These are phyloP conservation scores for Murraya koenigii DNA, from an alignment of 345 rosid genomes.

Conservation along the genomic window DNA sequence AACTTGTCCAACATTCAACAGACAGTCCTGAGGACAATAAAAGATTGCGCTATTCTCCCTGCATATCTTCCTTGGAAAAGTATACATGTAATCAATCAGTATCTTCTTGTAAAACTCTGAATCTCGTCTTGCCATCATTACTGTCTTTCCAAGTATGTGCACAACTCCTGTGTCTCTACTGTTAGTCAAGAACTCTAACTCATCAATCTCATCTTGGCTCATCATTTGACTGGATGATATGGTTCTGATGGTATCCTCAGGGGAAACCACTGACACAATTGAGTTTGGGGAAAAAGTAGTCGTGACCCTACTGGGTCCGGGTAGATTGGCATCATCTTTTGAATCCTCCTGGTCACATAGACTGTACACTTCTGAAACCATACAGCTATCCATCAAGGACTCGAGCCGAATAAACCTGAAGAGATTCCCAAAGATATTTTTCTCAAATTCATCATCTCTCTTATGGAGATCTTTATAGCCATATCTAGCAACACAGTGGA, in stretches of 20 bases:
- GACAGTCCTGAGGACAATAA: conserved; percentile 26
- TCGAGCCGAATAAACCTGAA: conserved; percentile 28
- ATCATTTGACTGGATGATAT: background rate
- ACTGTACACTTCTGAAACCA: conserved; percentile 24
- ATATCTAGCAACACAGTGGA: conserved; percentile 36
- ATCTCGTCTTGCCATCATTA: conserved; percentile 22
- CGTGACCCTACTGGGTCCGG: background rate
- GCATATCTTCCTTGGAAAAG: conserved; percentile 28
- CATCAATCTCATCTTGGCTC: conserved; percentile 4
- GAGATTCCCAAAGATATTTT: conserved; percentile 24
- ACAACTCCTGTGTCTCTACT: conserved; percentile 29
- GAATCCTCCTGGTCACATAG: conserved; percentile 12
- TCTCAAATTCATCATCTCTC: conserved; percentile 35
- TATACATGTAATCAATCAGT: conserved; percentile 22
- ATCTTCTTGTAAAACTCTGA: conserved; percentile 25
- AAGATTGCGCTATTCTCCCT: conserved; percentile 24
- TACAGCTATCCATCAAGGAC: conserved; percentile 30
- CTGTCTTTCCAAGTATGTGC: conserved; percentile 28
- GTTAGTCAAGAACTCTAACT: conserved; percentile 24
- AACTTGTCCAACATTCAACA: conserved; percentile 32
- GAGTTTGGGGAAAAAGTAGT: conserved; percentile 2
- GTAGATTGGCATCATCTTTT: background rate
- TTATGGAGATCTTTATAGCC: conserved; percentile 36
- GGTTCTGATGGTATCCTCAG: background rate
- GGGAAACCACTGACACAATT: background rate